Evolutionary conservation across 2,329 filamentous ascomycete genomes (phyloP).

Genomic region (Coniochaeta prunicola): DNA sequence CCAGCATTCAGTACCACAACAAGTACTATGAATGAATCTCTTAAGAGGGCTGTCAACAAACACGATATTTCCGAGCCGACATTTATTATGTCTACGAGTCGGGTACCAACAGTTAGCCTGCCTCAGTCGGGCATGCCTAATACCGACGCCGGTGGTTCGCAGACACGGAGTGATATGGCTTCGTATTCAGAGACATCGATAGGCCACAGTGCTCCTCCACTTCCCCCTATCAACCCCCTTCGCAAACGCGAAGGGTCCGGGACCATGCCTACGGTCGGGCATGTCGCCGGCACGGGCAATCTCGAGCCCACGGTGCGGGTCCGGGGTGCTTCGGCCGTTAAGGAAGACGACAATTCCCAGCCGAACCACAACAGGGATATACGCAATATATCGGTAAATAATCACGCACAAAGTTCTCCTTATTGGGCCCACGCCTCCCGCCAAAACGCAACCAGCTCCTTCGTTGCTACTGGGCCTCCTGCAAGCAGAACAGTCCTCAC

Average conservation of each 20-base stretch:
- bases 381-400: slow-evolving; percentile 27
- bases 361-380: neutral
- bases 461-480: slow-evolving; percentile 22
- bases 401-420: slow-evolving; percentile 19
- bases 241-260: slow-evolving; percentile 31
- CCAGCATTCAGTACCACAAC: slow-evolving; percentile 17
- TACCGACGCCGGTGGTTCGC: slow-evolving; percentile 13
- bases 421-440: neutral
- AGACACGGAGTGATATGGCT: slow-evolving; percentile 30
- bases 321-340: neutral
- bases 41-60: slow-evolving; percentile 35
- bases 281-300: neutral
- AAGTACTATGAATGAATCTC: slow-evolving; percentile 28
- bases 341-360: neutral
- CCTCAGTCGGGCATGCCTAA: slow-evolving; percentile 18
- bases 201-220: slow-evolving; percentile 33
- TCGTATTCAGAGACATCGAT: slow-evolving; percentile 29
- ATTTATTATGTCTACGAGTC: slow-evolving; percentile 37
- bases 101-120: slow-evolving; percentile 33
- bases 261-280: slow-evolving; percentile 4
- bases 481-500: slow-evolving; percentile 25
- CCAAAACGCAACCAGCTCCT: slow-evolving; percentile 12
- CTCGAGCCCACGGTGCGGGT: neutral
- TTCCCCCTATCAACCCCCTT: slow-evolving; percentile 54
- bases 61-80: slow-evolving; percentile 45